phyloP scores from a whole-genome alignment of 2,329 filamentous ascomycete genomes.

The Calonectria hongkongensis region DNA sequence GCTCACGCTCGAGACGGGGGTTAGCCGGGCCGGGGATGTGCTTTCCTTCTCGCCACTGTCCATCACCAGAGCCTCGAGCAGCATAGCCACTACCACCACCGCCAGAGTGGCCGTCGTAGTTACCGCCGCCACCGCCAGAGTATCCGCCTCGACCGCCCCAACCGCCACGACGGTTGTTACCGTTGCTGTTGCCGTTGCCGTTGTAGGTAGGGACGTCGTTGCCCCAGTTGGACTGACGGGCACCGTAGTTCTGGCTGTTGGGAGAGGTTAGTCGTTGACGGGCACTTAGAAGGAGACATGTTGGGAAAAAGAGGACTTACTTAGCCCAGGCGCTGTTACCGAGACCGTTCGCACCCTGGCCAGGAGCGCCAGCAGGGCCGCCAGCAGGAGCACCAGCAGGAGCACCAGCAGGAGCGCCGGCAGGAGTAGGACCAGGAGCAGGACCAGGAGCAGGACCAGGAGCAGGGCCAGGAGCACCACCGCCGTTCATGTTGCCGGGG shows the following conservation, averaged over 20 bases:
- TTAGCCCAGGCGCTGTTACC: conserved; percentile 80
- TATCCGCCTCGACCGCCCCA: conserved; percentile 61
- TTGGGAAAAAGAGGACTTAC: conserved; percentile 64
- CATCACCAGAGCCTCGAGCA: conserved; percentile 91
- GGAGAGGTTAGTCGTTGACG: conserved; percentile 46
- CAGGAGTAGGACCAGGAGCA: conserved; percentile 41
- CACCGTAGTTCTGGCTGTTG: conserved; percentile 56
- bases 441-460: conserved; percentile 45
- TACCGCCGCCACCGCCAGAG: conserved; percentile 62
- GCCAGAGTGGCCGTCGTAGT: conserved; percentile 83
- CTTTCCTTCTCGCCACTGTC: conserved; percentile 97
- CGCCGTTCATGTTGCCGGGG: conserved; percentile 64
- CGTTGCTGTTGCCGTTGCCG: conserved; percentile 47
- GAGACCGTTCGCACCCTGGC: conserved; percentile 66
- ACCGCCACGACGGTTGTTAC: conserved; percentile 59
- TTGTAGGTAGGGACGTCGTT: conserved; percentile 56
- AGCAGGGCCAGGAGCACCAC: conserved; percentile 50
- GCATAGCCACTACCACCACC: conserved; percentile 80
- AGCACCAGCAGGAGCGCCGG: conserved; percentile 40
- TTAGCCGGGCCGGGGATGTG: conserved; percentile 94
- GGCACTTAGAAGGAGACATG: neutral
- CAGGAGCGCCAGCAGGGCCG: conserved; percentile 45
- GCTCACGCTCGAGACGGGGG: conserved; percentile 92
- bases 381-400: conserved; percentile 48
- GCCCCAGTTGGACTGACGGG: conserved; percentile 60